Base-by-base conservation (phyloP, 495 filamentous ascomycete genomes). In the Clavariopsis aquatica region DNA sequence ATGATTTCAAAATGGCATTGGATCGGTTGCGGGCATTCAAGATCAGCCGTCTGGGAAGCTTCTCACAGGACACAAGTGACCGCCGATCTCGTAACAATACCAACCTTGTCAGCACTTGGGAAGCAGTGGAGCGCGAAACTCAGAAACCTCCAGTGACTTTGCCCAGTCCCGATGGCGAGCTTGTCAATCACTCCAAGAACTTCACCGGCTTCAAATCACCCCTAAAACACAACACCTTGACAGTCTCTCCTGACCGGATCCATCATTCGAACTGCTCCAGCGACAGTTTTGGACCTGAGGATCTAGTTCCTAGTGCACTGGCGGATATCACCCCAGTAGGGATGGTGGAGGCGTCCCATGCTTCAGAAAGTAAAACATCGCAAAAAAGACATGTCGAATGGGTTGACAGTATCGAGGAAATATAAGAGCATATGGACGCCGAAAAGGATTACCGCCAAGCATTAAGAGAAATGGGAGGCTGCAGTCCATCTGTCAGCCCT, bases 1-100 rank as follows among this genome's bases (percentile, higher is more conserved):
- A 86, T 60, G 84, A 86, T 55, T 86, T 86, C 81, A 85, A 85
- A 71, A 85, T 80, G 1, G 83, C 80, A 0, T 77, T 85, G 19
- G 82, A 84, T 47, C 59, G 71, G 5, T 66, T 78, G 26, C 65
- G 68, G 26, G 59, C 66, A 13, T 68, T 72, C 57, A 73, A 71
- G 28, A 65, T 71, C 20, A 69, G 65, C 34, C 65, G 69, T 12
- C 27, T 71, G 7, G 71, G 65, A 22, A 72, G 70, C 57, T 70
- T 70, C 34, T 65, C 64, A 29, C 46, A 62, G 13, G 70, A 71
- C 53, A 58, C 19, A 2, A 67, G 54, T 34, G 68, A 67, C 46
- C 63, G 68, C 19, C 63, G 63, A 24, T 36, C 64, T 19, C 41
- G 51, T 4, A 57, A 61, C 17, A 31, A 60, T 27, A 59, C 51